Evolutionary conservation across 345 rosid species (phyloP).

Genomic region (Hypericum perforatum): DNA sequence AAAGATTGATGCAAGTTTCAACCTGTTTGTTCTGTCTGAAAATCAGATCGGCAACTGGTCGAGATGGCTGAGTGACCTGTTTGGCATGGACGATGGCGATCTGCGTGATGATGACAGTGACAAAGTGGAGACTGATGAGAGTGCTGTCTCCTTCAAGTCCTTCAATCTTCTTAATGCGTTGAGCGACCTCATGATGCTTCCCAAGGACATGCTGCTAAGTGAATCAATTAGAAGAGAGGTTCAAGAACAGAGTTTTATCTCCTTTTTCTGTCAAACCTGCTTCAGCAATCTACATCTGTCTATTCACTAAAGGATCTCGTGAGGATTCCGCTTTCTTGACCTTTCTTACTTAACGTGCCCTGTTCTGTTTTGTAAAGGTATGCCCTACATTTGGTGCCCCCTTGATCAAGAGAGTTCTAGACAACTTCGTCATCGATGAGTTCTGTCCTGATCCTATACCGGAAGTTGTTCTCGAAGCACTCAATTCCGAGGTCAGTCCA

Average conservation of each 20-base stretch:
- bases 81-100: constrained; percentile 65
- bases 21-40: constrained; percentile 10
- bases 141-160: constrained; percentile 50
- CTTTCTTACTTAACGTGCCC: constrained; percentile 9
- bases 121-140: constrained; percentile 24
- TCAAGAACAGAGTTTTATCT: not conserved
- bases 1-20: not conserved
- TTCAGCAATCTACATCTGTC: not conserved
- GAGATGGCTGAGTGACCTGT: constrained; percentile 80
- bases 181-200: constrained; percentile 98
- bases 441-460: constrained; percentile 93
- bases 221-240: constrained; percentile 78
- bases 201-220: constrained; percentile 83
- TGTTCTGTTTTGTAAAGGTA: constrained; percentile 39
- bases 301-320: too few relatives aligned
- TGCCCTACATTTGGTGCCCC: constrained; percentile 71
- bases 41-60: constrained; percentile 94
- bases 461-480: constrained; percentile 59
- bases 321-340: too few relatives aligned
- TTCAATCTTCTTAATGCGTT: constrained; percentile 79
- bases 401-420: constrained; percentile 69
- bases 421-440: constrained; percentile 68
- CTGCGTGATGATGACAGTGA: constrained; percentile 27
- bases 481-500: constrained; percentile 56
- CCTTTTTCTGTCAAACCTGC: not conserved